These are phyloP conservation scores for Hypoxylon sp. DNA, from an alignment of 2,329 filamentous ascomycete species.

Conservation along the genomic window DNA sequence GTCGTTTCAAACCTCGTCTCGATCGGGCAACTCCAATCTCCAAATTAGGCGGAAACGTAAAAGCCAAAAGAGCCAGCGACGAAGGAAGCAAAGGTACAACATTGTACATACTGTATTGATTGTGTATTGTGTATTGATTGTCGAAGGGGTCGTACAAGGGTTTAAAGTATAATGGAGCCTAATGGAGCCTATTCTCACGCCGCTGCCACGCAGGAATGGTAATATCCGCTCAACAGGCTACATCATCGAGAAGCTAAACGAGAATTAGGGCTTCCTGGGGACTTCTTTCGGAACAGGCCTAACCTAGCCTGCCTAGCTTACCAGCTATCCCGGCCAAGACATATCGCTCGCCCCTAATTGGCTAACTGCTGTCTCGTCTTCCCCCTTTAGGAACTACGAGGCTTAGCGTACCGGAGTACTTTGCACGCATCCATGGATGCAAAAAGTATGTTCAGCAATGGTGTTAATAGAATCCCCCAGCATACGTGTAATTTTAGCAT, in stretches of 20 bases:
- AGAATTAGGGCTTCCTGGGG: constrained; percentile 9
- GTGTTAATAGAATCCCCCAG: constrained; percentile 11
- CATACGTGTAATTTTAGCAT: constrained; percentile 7
- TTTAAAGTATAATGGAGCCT: constrained; percentile 1
- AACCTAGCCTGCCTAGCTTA: too few relatives aligned
- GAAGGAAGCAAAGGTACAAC: background rate
- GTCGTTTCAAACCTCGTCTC: constrained; percentile 39
- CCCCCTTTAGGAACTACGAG: constrained; percentile 46
- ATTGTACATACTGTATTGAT: constrained; percentile 5
- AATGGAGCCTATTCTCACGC: constrained; percentile 8
- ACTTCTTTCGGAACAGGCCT: constrained; percentile 32
- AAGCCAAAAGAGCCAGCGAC: constrained; percentile 8
- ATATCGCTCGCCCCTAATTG: constrained; percentile 39
- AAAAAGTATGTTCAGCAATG: background rate
- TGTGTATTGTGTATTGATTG: background rate
- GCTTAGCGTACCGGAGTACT: constrained; percentile 31
- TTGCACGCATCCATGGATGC: background rate
- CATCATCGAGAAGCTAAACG: constrained; percentile 1
- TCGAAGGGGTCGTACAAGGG: constrained; percentile 14
- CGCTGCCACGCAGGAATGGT: constrained; percentile 1
- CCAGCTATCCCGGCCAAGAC: constrained; percentile 33
- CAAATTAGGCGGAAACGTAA: constrained; percentile 29
- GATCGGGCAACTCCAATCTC: constrained; percentile 30
- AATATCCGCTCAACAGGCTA: constrained; percentile 1
- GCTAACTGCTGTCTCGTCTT: constrained; percentile 30